These are phyloP conservation scores for Lecanosticta acicola DNA, from an alignment of 2,329 filamentous ascomycete species.

Conservation along the genomic window DNA sequence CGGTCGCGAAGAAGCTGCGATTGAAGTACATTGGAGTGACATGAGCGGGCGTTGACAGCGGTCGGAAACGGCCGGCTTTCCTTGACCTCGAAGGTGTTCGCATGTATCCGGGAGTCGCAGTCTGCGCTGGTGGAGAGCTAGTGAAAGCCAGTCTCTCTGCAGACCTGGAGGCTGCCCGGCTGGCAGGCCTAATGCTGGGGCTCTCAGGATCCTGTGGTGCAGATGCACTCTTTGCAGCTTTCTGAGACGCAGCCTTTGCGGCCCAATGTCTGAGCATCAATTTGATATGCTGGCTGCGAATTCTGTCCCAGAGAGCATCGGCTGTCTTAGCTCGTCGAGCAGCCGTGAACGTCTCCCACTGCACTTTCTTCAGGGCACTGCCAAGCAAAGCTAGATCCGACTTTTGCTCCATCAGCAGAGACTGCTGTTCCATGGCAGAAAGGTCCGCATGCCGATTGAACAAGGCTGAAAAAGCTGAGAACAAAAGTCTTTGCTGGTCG, in stretches of 20 bases:
- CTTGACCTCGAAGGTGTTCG: constrained; percentile 40
- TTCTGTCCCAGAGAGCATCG: constrained; percentile 48
- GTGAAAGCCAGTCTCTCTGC: constrained; percentile 11
- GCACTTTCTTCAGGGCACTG: constrained; percentile 50
- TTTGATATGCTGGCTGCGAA: constrained; percentile 50
- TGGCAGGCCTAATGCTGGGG: constrained; percentile 29
- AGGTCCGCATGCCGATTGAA: constrained; percentile 24
- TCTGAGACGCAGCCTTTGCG: constrained; percentile 37
- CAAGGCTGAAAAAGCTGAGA: constrained; percentile 32
- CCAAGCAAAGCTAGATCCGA: constrained; percentile 44
- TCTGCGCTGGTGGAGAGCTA: constrained; percentile 16
- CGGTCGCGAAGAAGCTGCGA: constrained; percentile 21
- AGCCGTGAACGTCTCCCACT: constrained; percentile 53
- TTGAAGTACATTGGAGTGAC: constrained; percentile 30
- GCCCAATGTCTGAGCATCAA: constrained; percentile 53
- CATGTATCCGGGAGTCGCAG: constrained; percentile 36
- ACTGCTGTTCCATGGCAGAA: constrained; percentile 36
- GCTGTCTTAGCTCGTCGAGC: constrained; percentile 48
- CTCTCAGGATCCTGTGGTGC: constrained; percentile 25
- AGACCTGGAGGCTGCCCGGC: constrained; percentile 25
- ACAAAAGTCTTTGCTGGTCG: constrained; percentile 29
- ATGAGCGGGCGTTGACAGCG: constrained; percentile 27
- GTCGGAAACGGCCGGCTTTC: constrained; percentile 23
- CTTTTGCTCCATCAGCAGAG: constrained; percentile 42
- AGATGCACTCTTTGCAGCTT: constrained; percentile 11